phyloP scores from a whole-genome alignment of 495 filamentous ascomycete genomes.

The Tuber brumale region DNA sequence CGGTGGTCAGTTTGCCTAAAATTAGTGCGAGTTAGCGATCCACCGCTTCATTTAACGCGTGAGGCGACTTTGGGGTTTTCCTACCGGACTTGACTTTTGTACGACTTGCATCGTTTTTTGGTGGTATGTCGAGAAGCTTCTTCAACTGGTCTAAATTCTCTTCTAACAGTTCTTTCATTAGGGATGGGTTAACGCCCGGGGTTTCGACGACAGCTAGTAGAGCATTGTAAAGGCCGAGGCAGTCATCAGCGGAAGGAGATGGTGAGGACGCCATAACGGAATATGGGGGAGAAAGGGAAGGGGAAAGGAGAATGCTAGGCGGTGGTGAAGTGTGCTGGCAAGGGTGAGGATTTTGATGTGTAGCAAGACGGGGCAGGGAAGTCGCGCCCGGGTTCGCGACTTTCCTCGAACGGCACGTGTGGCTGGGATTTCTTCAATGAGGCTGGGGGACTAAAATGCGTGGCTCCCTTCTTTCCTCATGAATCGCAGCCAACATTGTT shows the following conservation, averaged over 20 bases:
- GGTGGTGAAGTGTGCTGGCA: constrained; percentile 24
- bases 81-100: constrained; percentile 53
- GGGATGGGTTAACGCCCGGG: constrained; percentile 18
- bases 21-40: constrained; percentile 19
- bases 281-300: constrained; percentile 10
- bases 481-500: background rate
- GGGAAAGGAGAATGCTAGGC: constrained; percentile 13
- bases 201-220: constrained; percentile 30
- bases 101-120: constrained; percentile 43
- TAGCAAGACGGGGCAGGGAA: constrained; percentile 27
- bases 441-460: constrained; percentile 1
- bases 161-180: constrained; percentile 60
- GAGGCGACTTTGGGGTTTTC: constrained; percentile 42
- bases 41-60: constrained; percentile 8
- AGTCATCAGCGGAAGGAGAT: constrained; percentile 26
- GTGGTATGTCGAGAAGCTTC: constrained; percentile 67
- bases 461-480: background rate
- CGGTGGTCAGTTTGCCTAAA: constrained; percentile 63
- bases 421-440: constrained; percentile 24
- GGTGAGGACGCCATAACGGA: constrained; percentile 26
- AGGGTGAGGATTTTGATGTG: constrained; percentile 16
- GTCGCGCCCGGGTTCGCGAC: constrained; percentile 32
- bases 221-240: constrained; percentile 18
- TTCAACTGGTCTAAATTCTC: constrained; percentile 63
- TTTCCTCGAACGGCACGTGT: constrained; percentile 22